A percentile compares a stretch with the other conserved stretches of the same genome.
Evolutionary conservation across 176 grass and related monocot species (phyloP).

Genomic region (Puccinellia tenuiflora): DNA sequence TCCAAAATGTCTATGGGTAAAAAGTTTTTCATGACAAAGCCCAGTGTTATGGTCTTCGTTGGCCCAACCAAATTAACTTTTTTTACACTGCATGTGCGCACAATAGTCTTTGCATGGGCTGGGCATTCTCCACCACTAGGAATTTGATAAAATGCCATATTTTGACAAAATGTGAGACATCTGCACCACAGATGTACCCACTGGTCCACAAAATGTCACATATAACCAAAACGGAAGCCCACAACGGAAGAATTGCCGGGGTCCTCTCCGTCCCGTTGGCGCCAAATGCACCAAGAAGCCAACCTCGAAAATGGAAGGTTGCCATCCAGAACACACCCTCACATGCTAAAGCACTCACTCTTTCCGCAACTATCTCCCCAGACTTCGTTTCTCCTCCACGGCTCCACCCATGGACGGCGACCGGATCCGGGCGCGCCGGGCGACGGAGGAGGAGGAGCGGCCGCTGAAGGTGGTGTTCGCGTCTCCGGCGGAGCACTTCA

Average conservation of each 20-base stretch:
- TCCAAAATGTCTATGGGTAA: too few relatives aligned
- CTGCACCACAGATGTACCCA: too few relatives aligned
- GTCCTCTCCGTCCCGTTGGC: slow-evolving; percentile 3
- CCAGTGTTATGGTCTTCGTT: too few relatives aligned
- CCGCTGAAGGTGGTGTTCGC: slow-evolving; percentile 71
- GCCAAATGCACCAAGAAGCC: not conserved
- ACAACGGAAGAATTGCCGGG: not conserved
- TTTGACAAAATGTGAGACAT: too few relatives aligned
- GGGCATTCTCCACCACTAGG: too few relatives aligned
- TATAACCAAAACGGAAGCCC: not conserved
- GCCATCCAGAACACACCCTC: not conserved
- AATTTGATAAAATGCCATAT: too few relatives aligned
- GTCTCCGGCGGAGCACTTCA: slow-evolving; percentile 59
- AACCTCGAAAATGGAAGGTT: not conserved
- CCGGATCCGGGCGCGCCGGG: slow-evolving; percentile 40
- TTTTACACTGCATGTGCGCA: too few relatives aligned
- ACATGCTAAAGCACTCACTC: not conserved
- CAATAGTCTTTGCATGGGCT: too few relatives aligned
- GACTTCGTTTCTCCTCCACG: not conserved
- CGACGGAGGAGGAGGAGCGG: not conserved
- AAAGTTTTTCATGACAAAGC: too few relatives aligned
- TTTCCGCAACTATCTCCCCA: not conserved
- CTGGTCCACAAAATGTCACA: not conserved
- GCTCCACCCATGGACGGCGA: slow-evolving; percentile 4
- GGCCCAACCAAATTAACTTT: too few relatives aligned